These are phyloP conservation scores for Linum usitatissimum DNA, from an alignment of 345 rosid species.

Conservation along the genomic window DNA sequence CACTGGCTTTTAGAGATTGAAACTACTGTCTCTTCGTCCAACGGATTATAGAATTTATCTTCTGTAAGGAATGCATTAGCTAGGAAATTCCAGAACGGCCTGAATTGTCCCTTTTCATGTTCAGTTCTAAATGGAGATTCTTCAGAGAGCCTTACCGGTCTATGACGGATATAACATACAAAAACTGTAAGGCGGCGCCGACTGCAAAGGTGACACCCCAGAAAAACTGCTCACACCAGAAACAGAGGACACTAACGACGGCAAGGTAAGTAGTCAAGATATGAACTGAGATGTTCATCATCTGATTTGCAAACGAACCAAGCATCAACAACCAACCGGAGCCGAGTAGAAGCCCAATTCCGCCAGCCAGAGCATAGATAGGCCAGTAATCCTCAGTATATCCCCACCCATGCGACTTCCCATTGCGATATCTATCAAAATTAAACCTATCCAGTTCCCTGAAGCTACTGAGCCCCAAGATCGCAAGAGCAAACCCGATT, in stretches of 20 bases:
- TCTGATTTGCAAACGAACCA: slow-evolving; percentile 63
- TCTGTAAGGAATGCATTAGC: too few species aligned
- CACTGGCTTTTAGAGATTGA: too few species aligned
- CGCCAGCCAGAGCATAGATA: slow-evolving; percentile 72
- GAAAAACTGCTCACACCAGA: slow-evolving; percentile 69
- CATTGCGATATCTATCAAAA: slow-evolving; percentile 44
- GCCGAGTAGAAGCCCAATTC: slow-evolving; percentile 56
- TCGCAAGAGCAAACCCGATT: slow-evolving; percentile 44
- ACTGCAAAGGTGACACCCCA: slow-evolving; percentile 78
- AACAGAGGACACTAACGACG: slow-evolving; percentile 78
- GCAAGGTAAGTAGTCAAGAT: slow-evolving; percentile 85
- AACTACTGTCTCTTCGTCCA: too few species aligned
- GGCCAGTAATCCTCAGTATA: slow-evolving; percentile 92
- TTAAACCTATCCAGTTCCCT: slow-evolving; percentile 61
- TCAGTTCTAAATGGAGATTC: too few species aligned
- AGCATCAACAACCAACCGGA: slow-evolving; percentile 72
- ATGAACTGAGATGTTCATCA: slow-evolving; percentile 88
- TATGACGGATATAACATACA: slow-evolving; percentile 88
- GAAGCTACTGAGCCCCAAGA: slow-evolving; percentile 74
- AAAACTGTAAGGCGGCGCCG: slow-evolving; percentile 79
- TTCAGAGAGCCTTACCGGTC: slow-evolving; percentile 49
- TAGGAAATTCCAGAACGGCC: too few species aligned
- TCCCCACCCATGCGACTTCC: slow-evolving; percentile 26
- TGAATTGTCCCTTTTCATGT: too few species aligned
- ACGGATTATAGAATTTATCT: too few species aligned